Evolutionary conservation across 805 yeast genomes (phyloP), one percentile per base, ranked within the genome.

Genomic region (Pichia nakasei): DNA sequence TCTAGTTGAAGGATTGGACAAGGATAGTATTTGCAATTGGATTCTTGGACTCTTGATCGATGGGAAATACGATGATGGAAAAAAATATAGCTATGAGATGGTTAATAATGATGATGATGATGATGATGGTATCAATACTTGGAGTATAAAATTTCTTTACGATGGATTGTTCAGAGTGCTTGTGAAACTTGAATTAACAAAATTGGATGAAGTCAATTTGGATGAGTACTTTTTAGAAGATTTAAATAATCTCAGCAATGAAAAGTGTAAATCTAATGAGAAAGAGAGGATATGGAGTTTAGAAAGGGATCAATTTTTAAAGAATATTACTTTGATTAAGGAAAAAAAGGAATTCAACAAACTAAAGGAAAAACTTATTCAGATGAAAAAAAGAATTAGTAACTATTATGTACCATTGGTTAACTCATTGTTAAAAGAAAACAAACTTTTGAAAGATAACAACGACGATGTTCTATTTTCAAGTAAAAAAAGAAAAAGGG

Each of bases 201-300:
- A 27, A 22, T 12, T 19, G 5, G 19, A 22, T 4, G 13, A n/a
- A 8, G 24, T 46, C 15, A 45, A 44, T 13, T 21, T 48, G 17
- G 45, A 48, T 26, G 39, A 39, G 12, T 35, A 39, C 35, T 35
- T 48, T 21, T 15, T 48, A 13, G 43, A 46, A 5, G 49, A 46
- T 37, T 38, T 48, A n/a, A 21, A 39, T 11, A 18, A 11, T 19
- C 26, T 22, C 17, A 31, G 39, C 19, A 9, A 20, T 1, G 24
- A 35, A 9, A 22, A 15, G 6, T 29, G 20, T 24, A 9, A 32
- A 12, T 22, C 8, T 6, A 38, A 27, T 20, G 17, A 17, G 5
- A 32, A 12, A 20, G 27, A 31, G 21, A 34, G 26, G 3, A 12
- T 15, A 18, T 44, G 47, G 49, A 11, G 35, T 5, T 1, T 19